Conservation (phyloP, 2,329 filamentous ascomycete genomes). For the Ophidiomyces ophidiicola region DNA sequence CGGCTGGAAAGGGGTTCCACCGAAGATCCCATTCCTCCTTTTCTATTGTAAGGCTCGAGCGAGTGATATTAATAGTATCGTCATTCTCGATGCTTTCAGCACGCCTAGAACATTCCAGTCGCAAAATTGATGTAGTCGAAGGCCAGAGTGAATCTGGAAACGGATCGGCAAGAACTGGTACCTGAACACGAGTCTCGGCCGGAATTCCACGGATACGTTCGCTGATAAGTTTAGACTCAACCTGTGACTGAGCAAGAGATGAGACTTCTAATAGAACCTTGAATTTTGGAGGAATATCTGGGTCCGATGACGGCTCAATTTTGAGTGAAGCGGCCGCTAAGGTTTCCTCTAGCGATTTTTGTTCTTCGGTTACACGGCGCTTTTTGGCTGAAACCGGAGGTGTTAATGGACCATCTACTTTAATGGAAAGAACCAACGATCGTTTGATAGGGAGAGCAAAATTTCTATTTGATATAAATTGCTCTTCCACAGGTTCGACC, state of each 20-base stretch:
- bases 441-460: conserved; percentile 20
- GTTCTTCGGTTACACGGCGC: conserved; percentile 20
- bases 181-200: conserved; percentile 36
- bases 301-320: neutral
- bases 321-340: neutral
- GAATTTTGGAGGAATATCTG: conserved; percentile 9
- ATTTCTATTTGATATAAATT: neutral
- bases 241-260: conserved; percentile 18
- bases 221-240: conserved; percentile 26
- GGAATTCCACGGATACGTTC: conserved; percentile 39
- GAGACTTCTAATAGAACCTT: conserved; percentile 28
- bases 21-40: conserved; percentile 5
- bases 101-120: no score
- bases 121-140: no score
- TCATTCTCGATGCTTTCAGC: no score
- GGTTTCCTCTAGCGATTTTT: neutral
- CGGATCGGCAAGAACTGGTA: conserved; percentile 38
- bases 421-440: conserved; percentile 19
- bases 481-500: neutral
- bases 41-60: neutral
- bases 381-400: conserved; percentile 27
- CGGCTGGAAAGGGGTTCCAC: conserved; percentile 8
- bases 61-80: neutral
- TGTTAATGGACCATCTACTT: conserved; percentile 38
- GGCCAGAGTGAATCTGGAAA: conserved; percentile 38